Evolutionary conservation across 495 filamentous ascomycete genomes (phyloP).

Genomic region (Neurospora sp.): DNA sequence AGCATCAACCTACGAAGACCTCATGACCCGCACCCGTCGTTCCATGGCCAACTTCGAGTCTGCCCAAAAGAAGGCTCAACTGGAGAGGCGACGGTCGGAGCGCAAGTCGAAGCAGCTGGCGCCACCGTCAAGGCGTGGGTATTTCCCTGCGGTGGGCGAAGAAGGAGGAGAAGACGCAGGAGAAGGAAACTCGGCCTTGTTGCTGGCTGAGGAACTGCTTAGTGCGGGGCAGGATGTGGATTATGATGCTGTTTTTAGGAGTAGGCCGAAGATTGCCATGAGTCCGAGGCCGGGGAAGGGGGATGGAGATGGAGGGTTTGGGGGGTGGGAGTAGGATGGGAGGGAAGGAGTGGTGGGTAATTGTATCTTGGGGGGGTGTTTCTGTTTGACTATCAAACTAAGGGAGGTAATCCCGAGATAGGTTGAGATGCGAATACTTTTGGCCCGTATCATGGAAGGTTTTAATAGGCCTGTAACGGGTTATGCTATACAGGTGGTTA

Average conservation of each 20-base stretch:
- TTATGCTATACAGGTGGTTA: neutral
- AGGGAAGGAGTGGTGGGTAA: neutral
- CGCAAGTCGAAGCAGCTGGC: conserved; percentile 29
- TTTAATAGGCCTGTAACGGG: neutral
- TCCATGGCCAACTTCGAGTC: conserved; percentile 62
- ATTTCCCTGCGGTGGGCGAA: conserved; percentile 35
- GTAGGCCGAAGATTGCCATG: conserved; percentile 63
- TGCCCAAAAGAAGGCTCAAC: conserved; percentile 40
- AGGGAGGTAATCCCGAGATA: neutral
- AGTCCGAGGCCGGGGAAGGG: conserved; percentile 55
- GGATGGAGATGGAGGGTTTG: conserved; percentile 9
- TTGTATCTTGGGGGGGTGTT: neutral
- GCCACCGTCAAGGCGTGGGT: conserved; percentile 8
- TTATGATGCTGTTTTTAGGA: conserved; percentile 80
- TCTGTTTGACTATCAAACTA: neutral
- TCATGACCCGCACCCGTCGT: conserved; percentile 69
- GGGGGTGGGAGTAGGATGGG: neutral
- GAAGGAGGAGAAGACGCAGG: conserved; percentile 6
- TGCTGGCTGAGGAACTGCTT: conserved; percentile 22
- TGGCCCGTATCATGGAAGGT: too few species aligned
- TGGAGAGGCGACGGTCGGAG: conserved; percentile 46
- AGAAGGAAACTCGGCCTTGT: conserved; percentile 12
- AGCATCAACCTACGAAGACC: conserved; percentile 27
- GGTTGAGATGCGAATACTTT: neutral
- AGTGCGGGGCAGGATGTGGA: conserved; percentile 59